phyloP scores from a whole-genome alignment of 805 yeast species.

The Candida qinlingensis region DNA sequence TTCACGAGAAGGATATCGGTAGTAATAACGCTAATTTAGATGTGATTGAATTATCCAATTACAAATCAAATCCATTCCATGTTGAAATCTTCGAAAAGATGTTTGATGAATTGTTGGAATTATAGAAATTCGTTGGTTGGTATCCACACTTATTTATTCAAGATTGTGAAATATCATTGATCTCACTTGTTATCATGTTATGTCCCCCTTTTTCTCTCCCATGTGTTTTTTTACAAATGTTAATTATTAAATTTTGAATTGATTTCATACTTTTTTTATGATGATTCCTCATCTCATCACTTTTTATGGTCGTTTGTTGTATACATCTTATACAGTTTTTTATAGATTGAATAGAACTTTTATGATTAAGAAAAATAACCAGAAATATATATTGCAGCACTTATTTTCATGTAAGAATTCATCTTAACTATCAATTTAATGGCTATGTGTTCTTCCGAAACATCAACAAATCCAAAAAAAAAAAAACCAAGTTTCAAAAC shows the following conservation, averaged over 20 bases:
- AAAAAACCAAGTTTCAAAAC: too few species aligned
- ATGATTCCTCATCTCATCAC: not conserved
- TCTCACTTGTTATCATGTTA: too few species aligned
- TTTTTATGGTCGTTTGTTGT: not conserved
- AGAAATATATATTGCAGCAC: too few species aligned
- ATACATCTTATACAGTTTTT: constrained; percentile 2
- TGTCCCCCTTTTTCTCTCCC: not conserved
- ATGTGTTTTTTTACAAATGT: not conserved
- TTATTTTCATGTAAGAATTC: too few species aligned
- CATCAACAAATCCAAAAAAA: too few species aligned
- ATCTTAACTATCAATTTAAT: too few species aligned
- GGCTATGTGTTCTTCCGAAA: too few species aligned
- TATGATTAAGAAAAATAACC: not conserved
- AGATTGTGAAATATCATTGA: too few species aligned
- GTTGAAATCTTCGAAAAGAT: constrained; percentile 18
- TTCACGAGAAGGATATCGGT: too few species aligned
- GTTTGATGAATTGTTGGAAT: constrained; percentile 9
- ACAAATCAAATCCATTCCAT: constrained; percentile 22
- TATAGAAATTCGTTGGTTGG: not conserved
- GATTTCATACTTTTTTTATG: not conserved
- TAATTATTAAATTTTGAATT: not conserved
- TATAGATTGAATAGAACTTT: constrained; percentile 3
- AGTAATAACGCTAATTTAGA: constrained; percentile 9
- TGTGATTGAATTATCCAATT: constrained; percentile 7
- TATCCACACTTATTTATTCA: too few species aligned